phyloP scores from a whole-genome alignment of 75 land plant species.

The Picea sitchensis region DNA sequence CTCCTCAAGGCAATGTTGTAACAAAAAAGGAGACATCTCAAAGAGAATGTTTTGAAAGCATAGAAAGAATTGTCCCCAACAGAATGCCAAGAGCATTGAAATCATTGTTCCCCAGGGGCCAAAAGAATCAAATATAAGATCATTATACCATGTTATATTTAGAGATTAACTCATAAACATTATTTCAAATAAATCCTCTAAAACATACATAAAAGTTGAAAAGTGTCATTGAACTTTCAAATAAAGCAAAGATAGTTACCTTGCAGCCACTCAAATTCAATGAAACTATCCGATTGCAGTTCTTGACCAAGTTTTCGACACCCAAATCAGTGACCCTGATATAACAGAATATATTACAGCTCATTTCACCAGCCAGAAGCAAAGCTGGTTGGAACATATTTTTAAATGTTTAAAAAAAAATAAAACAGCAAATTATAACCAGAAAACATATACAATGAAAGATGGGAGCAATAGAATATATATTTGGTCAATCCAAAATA shows the following conservation, averaged over 20 bases:
- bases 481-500: too few relatives aligned
- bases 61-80: too few relatives aligned
- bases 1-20: too few relatives aligned
- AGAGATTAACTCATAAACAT: not conserved
- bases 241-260: constrained; percentile 35
- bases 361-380: not conserved
- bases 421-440: too few relatives aligned
- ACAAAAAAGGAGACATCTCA: too few relatives aligned
- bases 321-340: constrained; percentile 73
- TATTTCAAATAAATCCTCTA: not conserved
- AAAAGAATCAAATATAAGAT: not conserved
- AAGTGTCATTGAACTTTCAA: constrained; percentile 1
- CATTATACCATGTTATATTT: not conserved
- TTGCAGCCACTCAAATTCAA: constrained; percentile 95
- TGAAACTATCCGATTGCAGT: constrained; percentile 50
- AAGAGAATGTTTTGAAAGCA: too few relatives aligned
- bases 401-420: not conserved
- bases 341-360: not conserved
- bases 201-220: not conserved
- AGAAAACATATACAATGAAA: too few relatives aligned
- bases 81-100: too few relatives aligned
- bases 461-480: too few relatives aligned
- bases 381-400: not conserved
- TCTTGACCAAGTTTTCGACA: constrained; percentile 51
- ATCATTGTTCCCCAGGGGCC: too few relatives aligned